Evolutionary conservation across 768 basidiomycete genomes (phyloP).

Genomic region (Amylocystis lapponica): DNA sequence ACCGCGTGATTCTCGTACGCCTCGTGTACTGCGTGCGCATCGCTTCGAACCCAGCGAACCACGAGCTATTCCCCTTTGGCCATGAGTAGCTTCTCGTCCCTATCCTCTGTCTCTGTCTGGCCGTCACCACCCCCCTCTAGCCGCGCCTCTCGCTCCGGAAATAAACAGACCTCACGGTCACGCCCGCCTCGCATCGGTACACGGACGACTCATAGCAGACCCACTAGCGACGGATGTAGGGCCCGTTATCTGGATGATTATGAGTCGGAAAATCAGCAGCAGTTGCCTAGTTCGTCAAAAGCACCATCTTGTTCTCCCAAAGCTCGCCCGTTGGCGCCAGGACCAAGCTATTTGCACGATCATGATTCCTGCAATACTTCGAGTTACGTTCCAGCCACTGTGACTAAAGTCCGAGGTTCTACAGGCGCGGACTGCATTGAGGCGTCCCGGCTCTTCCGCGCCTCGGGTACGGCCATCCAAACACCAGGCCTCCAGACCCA

Average conservation of each 20-base stretch:
- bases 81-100: slow-evolving; percentile 18
- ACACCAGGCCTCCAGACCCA: slow-evolving; percentile 17
- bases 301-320: not conserved
- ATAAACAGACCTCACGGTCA: slow-evolving; percentile 7
- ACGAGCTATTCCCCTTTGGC: slow-evolving; percentile 14
- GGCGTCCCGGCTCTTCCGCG: slow-evolving; percentile 7
- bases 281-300: slow-evolving; percentile 10
- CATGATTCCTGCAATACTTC: not conserved
- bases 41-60: slow-evolving; percentile 20
- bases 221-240: slow-evolving; percentile 9
- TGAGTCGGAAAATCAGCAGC: slow-evolving; percentile 5
- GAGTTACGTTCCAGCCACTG: slow-evolving; percentile 8
- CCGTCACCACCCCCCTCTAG: slow-evolving; percentile 10
- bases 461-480: slow-evolving; percentile 9
- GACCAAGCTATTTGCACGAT: not conserved
- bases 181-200: slow-evolving; percentile 6
- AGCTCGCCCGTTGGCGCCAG: not conserved
- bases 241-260: slow-evolving; percentile 5
- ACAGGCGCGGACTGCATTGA: slow-evolving; percentile 14
- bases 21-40: slow-evolving; percentile 17
- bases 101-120: slow-evolving; percentile 14
- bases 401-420: slow-evolving; percentile 13
- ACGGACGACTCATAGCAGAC: slow-evolving; percentile 8
- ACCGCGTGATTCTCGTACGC: slow-evolving; percentile 6
- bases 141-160: slow-evolving; percentile 6